phyloP scores from a whole-genome alignment of 2,329 filamentous ascomycete genomes.

The Aspergillus clavatus region DNA sequence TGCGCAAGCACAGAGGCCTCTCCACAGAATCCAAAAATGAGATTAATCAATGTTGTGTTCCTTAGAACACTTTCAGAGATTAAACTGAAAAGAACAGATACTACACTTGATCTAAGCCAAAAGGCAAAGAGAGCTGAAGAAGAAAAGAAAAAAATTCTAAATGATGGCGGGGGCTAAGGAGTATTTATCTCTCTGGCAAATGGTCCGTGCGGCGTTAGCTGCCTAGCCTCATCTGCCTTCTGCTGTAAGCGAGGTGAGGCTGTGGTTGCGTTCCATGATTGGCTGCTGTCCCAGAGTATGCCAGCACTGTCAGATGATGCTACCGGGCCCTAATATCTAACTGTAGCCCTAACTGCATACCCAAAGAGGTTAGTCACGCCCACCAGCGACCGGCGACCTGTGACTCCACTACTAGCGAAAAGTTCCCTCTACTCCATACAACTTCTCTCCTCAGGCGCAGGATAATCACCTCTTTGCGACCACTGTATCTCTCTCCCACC shows the following conservation, averaged over 20 bases:
- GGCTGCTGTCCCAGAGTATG: not conserved
- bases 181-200: constrained; percentile 27
- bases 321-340: constrained; percentile 16
- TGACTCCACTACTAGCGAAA: constrained; percentile 23
- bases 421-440: constrained; percentile 20
- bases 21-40: constrained; percentile 63
- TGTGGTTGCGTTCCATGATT: not conserved
- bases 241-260: constrained; percentile 11
- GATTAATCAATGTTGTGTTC: constrained; percentile 73
- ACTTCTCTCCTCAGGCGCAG: constrained; percentile 58
- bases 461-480: constrained; percentile 86
- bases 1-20: constrained; percentile 69
- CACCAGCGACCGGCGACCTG: constrained; percentile 21
- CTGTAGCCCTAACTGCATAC: constrained; percentile 5
- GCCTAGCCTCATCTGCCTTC: constrained; percentile 15
- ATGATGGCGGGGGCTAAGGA: constrained; percentile 13
- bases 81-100: constrained; percentile 98
- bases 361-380: constrained; percentile 22
- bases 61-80: constrained; percentile 80
- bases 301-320: constrained; percentile 8
- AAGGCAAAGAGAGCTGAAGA: constrained; percentile 51
- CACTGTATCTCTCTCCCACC: constrained; percentile 26
- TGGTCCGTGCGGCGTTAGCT: constrained; percentile 19
- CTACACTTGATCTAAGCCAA: constrained; percentile 87
- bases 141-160: constrained; percentile 40